Evolutionary conservation across 2,329 filamentous ascomycete genomes (phyloP).

Genomic region (Aspergillus sp.): DNA sequence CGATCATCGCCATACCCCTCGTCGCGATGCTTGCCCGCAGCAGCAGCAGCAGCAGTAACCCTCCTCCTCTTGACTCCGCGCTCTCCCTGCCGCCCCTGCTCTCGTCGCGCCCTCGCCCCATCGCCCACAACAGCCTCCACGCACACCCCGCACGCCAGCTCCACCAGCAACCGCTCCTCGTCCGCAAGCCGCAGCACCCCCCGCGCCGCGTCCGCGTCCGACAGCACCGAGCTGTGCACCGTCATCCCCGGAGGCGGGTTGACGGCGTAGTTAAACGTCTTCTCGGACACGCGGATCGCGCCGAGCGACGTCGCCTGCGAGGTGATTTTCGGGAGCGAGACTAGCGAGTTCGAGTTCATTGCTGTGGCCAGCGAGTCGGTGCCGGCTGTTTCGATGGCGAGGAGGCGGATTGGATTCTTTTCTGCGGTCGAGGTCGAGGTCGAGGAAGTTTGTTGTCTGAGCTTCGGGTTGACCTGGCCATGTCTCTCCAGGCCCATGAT

Average conservation of each 20-base stretch:
- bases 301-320: conserved; percentile 67
- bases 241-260: conserved; percentile 36
- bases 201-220: conserved; percentile 69
- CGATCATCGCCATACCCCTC: conserved; percentile 30
- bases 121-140: conserved; percentile 44
- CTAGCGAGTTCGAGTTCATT: conserved; percentile 44
- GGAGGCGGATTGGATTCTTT: conserved; percentile 40
- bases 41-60: conserved; percentile 4
- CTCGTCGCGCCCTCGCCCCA: conserved; percentile 8
- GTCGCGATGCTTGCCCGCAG: conserved; percentile 11
- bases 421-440: conserved; percentile 8
- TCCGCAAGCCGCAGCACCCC: conserved; percentile 70
- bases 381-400: conserved; percentile 68
- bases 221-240: conserved; percentile 54
- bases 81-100: background rate
- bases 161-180: conserved; percentile 71
- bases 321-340: conserved; percentile 62
- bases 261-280: conserved; percentile 57
- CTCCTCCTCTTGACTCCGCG: conserved; percentile 19
- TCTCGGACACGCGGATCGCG: conserved; percentile 58
- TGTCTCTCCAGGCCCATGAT: conserved; percentile 55
- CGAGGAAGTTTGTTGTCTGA: conserved; percentile 5
- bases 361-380: conserved; percentile 61
- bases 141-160: conserved; percentile 75
- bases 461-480: conserved; percentile 23